Evolutionary conservation across 1,284 basidiomycete genomes (phyloP), one percentile per base, ranked within the genome.

Genomic region (Fomitopsis betulina): DNA sequence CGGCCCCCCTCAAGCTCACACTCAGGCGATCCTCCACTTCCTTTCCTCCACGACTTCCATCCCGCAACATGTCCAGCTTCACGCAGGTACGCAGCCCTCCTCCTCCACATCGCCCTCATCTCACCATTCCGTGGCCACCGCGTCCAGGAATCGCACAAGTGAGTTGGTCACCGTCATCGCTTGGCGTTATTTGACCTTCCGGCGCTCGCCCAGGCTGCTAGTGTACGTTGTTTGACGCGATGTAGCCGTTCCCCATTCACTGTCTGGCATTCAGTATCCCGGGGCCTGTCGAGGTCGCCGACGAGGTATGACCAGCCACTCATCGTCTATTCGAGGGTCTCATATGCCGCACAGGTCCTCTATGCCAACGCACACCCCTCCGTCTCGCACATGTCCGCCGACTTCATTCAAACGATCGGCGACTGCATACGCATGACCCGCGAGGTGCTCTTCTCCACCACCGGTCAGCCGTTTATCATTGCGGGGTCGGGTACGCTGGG

Each of bases 401-500:
- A 94, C 53, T 98, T 99, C 73, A 83, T 95, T 49, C 85, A 89
- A 42, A 84, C 94, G 58, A 94, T 99, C 65, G 93, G 94, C 40
- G 93, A 98, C 70, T 91, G 88, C 72, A 85, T 99, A 63, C 85
- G 89, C 61, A 89, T 97, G 87, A 88, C 59, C 62, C 89, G 91
- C 62, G 78, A 91, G 56, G 85, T 96, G 4, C 75, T 97, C 47
- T 86, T 87, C 73, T 87, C 94, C 40, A 80, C 85, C 59, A 76
- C 79, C 37, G 89, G 81, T 0, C 96, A 98, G 70, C 91, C 93
- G 0, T 92, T 98, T 78, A 77, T 98, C 65, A 89, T 97, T 56
- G 86, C 94, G 32, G 96, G 96, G 2, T 92, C 89, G 53, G 96
- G 96, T n/a, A 98, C 96, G 2, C 78, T 98, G 39, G 96, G 96